These are phyloP conservation scores for Rhododendron mucronatum DNA, from an alignment of 148 eudicot genomes.

Conservation along the genomic window DNA sequence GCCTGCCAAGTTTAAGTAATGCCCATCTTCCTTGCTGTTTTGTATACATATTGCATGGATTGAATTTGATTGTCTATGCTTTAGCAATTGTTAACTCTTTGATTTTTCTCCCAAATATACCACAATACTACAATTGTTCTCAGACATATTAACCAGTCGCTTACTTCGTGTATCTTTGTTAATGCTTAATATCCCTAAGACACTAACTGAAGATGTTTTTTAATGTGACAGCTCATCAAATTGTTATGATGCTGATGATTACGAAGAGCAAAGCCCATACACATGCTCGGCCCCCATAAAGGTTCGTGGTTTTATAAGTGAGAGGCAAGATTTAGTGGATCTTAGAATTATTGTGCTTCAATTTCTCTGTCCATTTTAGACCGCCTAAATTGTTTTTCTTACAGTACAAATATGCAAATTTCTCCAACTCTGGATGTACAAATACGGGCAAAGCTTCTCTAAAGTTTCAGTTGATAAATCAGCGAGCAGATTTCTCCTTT, in stretches of 20 bases:
- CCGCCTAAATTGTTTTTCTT: conserved; percentile 5
- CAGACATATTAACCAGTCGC: neutral
- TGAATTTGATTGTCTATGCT: neutral
- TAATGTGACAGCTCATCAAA: conserved; percentile 57
- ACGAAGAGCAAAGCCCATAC: conserved; percentile 50
- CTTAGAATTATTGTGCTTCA: neutral
- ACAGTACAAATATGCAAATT: conserved; percentile 73
- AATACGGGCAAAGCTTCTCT: conserved; percentile 57
- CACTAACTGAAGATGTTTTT: too few relatives aligned
- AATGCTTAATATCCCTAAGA: too few relatives aligned
- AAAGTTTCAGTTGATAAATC: conserved; percentile 74
- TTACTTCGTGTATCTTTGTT: neutral
- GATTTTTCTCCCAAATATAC: neutral
- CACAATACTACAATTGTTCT: neutral
- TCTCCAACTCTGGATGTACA: conserved; percentile 35
- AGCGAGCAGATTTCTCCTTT: conserved; percentile 90
- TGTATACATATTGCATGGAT: neutral
- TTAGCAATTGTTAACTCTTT: neutral
- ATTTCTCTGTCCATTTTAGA: neutral
- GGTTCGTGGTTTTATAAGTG: conserved; percentile 52
- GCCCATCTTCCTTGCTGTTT: too few relatives aligned
- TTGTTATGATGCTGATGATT: conserved; percentile 41
- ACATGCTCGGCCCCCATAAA: conserved; percentile 84
- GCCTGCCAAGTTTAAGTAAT: conserved; percentile 64
- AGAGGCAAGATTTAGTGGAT: neutral